Conservation (phyloP, 768 basidiomycete genomes). For the Phylloporus sp. region DNA sequence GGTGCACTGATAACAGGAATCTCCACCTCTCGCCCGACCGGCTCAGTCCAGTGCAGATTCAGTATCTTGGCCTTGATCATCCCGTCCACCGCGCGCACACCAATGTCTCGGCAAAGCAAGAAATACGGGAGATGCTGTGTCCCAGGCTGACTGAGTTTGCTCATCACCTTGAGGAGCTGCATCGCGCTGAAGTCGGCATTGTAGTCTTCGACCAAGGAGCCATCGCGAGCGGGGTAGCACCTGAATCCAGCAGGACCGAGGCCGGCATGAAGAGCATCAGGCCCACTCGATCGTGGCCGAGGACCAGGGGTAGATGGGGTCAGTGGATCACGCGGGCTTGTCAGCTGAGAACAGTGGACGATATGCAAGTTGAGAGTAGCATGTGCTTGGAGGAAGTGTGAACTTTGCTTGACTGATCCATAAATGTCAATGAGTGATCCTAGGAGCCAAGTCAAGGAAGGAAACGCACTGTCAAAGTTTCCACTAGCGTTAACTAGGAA, state of each 20-base stretch:
- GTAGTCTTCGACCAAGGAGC: constrained; percentile 40
- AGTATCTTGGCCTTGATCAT: constrained; percentile 77
- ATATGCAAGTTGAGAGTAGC: constrained; percentile 82
- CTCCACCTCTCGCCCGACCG: constrained; percentile 53
- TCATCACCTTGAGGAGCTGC: constrained; percentile 80
- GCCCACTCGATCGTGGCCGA: constrained; percentile 33
- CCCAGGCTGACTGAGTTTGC: constrained; percentile 62
- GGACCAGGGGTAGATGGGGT: constrained; percentile 31
- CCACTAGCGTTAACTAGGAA: constrained; percentile 68
- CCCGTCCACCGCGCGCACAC: constrained; percentile 77
- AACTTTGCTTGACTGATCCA: constrained; percentile 64
- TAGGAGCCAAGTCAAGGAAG: background rate
- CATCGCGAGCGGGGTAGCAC: constrained; percentile 39
- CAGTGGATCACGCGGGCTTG: constrained; percentile 33
- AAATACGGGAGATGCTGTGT: constrained; percentile 73
- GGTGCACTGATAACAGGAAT: constrained; percentile 26
- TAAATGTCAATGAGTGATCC: constrained; percentile 1
- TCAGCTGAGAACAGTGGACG: constrained; percentile 72
- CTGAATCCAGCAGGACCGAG: constrained; percentile 63
- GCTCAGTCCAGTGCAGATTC: constrained; percentile 74
- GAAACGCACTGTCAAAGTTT: constrained; percentile 57
- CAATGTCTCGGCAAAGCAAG: constrained; percentile 77
- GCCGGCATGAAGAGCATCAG: constrained; percentile 53
- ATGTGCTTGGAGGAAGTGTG: constrained; percentile 84
- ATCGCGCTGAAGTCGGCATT: constrained; percentile 70